These are phyloP conservation scores for Puccinia polysora DNA, from an alignment of 1,284 basidiomycete genomes.

Conservation along the genomic window DNA sequence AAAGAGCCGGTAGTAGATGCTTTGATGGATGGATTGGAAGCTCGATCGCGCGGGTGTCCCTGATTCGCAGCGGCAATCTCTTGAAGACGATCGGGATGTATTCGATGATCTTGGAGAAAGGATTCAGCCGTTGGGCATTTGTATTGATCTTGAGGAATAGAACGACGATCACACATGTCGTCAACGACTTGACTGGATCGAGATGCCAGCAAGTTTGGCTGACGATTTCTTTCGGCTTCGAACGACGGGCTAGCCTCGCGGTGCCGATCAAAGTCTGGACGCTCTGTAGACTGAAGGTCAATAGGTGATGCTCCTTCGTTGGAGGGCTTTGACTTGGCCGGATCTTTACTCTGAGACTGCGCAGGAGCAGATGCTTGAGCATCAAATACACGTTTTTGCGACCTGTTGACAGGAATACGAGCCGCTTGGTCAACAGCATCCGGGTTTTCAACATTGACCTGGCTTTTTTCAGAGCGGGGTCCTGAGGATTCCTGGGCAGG, in stretches of 20 bases:
- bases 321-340: conserved; percentile 8
- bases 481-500: background rate
- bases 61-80: conserved; percentile 5
- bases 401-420: background rate
- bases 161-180: conserved; percentile 6
- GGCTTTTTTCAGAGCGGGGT: background rate
- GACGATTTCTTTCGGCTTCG: background rate
- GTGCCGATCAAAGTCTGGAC: background rate
- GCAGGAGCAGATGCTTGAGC: background rate
- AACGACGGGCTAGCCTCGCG: background rate
- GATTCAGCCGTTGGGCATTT: conserved; percentile 3
- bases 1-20: conserved; percentile 32
- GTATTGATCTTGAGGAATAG: conserved; percentile 4
- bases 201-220: background rate
- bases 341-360: background rate
- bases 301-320: background rate
- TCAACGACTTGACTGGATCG: conserved; percentile 10
- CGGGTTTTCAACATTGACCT: background rate
- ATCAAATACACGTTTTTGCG: background rate
- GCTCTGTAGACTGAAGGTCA: background rate
- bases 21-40: conserved; percentile 27
- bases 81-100: conserved; percentile 22
- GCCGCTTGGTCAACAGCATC: background rate
- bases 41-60: conserved; percentile 7
- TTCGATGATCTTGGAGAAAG: conserved; percentile 15